A percentile compares a stretch with the other conserved stretches of the same genome.
Conservation (phyloP, 2,329 filamentous ascomycete species). For the Trichoderma harzianum region DNA sequence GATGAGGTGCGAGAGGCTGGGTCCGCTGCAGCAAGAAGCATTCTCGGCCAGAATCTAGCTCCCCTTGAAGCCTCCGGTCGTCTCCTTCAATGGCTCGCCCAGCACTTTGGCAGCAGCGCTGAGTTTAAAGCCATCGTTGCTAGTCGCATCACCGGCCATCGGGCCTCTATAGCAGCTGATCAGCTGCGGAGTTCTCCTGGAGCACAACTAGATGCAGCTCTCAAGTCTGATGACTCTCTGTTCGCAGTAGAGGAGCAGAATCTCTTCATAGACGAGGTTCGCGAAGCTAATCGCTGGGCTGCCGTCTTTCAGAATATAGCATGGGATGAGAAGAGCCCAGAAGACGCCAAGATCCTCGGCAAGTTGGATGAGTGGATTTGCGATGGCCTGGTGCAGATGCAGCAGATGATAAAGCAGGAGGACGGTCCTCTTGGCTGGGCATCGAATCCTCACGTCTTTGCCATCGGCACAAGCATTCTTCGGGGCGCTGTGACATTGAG, state of each 20-base stretch:
- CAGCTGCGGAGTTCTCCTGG: conserved; percentile 29
- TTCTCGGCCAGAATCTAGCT: conserved; percentile 46
- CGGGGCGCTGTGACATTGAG: conserved; percentile 37
- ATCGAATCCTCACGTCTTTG: conserved; percentile 65
- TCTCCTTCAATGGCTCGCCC: conserved; percentile 43
- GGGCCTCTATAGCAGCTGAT: conserved; percentile 9
- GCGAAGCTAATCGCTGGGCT: conserved; percentile 70
- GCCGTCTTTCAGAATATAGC: conserved; percentile 40
- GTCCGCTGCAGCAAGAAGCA: conserved; percentile 44
- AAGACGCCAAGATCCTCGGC: conserved; percentile 22
- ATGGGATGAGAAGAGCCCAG: conserved; percentile 20
- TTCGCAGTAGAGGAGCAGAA: conserved; percentile 93
- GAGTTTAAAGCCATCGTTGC: conserved; percentile 42
- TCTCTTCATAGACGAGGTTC: conserved; percentile 80
- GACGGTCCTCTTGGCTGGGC: conserved; percentile 73
- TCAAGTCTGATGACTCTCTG: conserved; percentile 61
- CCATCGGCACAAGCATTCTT: conserved; percentile 51
- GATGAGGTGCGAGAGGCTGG: conserved; percentile 75
- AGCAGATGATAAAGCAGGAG: conserved; percentile 38
- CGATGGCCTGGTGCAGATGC: conserved; percentile 41
- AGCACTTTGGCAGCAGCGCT: conserved; percentile 32
- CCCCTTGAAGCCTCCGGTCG: conserved; percentile 46
- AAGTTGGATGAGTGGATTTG: conserved; percentile 46
- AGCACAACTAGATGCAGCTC: conserved; percentile 42
- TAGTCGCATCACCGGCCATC: conserved; percentile 38